A percentile compares a stretch with the other conserved stretches of the same genome.
These are phyloP conservation scores for Tricholoma sp. DNA, from an alignment of 768 basidiomycete genomes.

Conservation along the genomic window DNA sequence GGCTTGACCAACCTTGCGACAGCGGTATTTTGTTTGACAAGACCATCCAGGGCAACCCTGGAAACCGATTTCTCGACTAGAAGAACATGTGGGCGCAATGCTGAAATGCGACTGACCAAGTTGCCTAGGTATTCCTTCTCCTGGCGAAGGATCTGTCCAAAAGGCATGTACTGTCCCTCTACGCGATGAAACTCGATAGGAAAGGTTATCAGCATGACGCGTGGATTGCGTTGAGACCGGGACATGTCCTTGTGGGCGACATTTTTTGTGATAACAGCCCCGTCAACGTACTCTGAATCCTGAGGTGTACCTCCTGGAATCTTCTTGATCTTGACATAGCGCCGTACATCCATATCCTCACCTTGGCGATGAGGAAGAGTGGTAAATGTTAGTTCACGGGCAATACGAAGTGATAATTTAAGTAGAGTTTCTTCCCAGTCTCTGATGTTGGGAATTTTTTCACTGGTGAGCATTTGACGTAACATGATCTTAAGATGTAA, in stretches of 20 bases:
- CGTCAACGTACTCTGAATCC: slow-evolving; percentile 96
- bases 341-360: slow-evolving; percentile 91
- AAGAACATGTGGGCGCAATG: slow-evolving; percentile 86
- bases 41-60: slow-evolving; percentile 80
- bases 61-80: slow-evolving; percentile 91
- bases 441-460: slow-evolving; percentile 72
- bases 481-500: slow-evolving; percentile 87
- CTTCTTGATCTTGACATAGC: slow-evolving; percentile 98
- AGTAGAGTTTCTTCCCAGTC: slow-evolving; percentile 90
- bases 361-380: slow-evolving; percentile 67
- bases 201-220: slow-evolving; percentile 95
- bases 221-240: slow-evolving; percentile 74
- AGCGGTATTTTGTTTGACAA: slow-evolving; percentile 80
- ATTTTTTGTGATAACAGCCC: slow-evolving; percentile 97
- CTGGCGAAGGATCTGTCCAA: slow-evolving; percentile 86
- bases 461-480: slow-evolving; percentile 81
- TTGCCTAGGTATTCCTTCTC: slow-evolving; percentile 92
- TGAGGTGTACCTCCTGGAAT: slow-evolving; percentile 89
- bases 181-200: slow-evolving; percentile 91
- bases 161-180: slow-evolving; percentile 89
- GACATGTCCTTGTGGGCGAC: slow-evolving; percentile 96
- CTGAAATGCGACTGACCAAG: slow-evolving; percentile 84
- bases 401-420: slow-evolving; percentile 78
- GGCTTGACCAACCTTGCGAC: slow-evolving; percentile 89
- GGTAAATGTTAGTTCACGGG: slow-evolving; percentile 80